These are phyloP conservation scores for Arachis stenosperma DNA, from an alignment of 306 rosid species.

Conservation along the genomic window DNA sequence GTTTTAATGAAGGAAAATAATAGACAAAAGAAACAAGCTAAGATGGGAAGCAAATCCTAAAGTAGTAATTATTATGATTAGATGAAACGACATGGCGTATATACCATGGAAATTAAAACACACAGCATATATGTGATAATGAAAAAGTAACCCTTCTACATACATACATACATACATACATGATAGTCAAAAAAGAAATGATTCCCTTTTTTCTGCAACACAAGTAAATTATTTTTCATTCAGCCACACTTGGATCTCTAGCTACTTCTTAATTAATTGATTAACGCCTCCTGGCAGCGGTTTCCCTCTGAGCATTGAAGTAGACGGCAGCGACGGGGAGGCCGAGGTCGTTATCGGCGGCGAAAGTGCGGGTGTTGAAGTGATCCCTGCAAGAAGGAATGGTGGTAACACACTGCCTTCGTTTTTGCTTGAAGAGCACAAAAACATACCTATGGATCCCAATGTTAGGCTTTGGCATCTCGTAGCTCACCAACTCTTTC, in stretches of 20 bases:
- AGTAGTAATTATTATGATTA: not conserved
- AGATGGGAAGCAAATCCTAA: slow-evolving; percentile 34
- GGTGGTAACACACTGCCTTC: slow-evolving; percentile 58
- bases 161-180: too few relatives aligned
- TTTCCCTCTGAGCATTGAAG: slow-evolving; percentile 91
- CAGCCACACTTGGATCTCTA: slow-evolving; percentile 13
- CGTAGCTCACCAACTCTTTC: slow-evolving; percentile 79
- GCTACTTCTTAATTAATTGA: not conserved
- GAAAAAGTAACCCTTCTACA: not conserved
- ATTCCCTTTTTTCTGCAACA: slow-evolving; percentile 30
- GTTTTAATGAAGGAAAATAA: not conserved
- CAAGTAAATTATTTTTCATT: slow-evolving; percentile 19
- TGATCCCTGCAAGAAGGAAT: slow-evolving; percentile 70
- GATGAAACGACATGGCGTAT: slow-evolving; percentile 19
- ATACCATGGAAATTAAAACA: not conserved
- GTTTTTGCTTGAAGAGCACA: slow-evolving; percentile 77
- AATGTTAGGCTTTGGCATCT: slow-evolving; percentile 84
- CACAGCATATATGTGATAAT: not conserved
- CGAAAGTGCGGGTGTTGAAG: slow-evolving; percentile 76
- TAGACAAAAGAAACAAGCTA: not conserved
- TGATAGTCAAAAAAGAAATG: slow-evolving; percentile 37
- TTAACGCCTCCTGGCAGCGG: slow-evolving; percentile 87
- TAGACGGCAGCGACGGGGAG: slow-evolving; percentile 95
- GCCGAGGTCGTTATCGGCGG: slow-evolving; percentile 71
- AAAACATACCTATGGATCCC: slow-evolving; percentile 99